Evolutionary conservation across 1,284 basidiomycete species (phyloP).

Genomic region (Exsudoporus floridanus): DNA sequence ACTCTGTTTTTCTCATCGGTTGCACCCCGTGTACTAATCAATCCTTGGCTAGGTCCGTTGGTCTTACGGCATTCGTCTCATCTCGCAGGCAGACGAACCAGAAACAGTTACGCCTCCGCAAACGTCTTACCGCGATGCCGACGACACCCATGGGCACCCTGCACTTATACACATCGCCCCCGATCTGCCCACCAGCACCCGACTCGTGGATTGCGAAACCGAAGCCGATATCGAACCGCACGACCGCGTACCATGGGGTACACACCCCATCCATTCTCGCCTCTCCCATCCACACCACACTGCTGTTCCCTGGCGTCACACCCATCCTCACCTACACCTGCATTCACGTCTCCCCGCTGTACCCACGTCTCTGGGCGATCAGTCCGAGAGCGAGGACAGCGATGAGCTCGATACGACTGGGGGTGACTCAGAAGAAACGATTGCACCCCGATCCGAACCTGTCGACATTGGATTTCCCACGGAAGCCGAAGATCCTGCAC

Average conservation of each 20-base stretch:
- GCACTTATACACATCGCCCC: background rate
- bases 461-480: conserved; percentile 19
- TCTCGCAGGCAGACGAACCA: conserved; percentile 69
- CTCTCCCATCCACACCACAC: background rate
- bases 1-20: background rate
- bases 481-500: conserved; percentile 11
- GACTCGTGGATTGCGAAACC: conserved; percentile 12
- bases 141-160: conserved; percentile 4
- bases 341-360: conserved; percentile 24
- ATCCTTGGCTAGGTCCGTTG: conserved; percentile 65
- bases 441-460: conserved; percentile 10
- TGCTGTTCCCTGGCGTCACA: background rate
- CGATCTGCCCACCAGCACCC: background rate
- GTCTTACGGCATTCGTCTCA: conserved; percentile 81
- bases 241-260: background rate
- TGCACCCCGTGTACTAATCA: background rate
- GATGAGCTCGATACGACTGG: conserved; percentile 22
- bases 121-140: conserved; percentile 9
- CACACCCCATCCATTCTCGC: background rate
- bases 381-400: conserved; percentile 26
- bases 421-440: conserved; percentile 26
- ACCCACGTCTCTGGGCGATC: conserved; percentile 25
- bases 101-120: conserved; percentile 9
- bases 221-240: background rate
- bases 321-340: background rate